Evolutionary conservation across 495 filamentous ascomycete genomes (phyloP), one percentile per base, ranked within the genome.

Genomic region (Penicilliopsis zonata): DNA sequence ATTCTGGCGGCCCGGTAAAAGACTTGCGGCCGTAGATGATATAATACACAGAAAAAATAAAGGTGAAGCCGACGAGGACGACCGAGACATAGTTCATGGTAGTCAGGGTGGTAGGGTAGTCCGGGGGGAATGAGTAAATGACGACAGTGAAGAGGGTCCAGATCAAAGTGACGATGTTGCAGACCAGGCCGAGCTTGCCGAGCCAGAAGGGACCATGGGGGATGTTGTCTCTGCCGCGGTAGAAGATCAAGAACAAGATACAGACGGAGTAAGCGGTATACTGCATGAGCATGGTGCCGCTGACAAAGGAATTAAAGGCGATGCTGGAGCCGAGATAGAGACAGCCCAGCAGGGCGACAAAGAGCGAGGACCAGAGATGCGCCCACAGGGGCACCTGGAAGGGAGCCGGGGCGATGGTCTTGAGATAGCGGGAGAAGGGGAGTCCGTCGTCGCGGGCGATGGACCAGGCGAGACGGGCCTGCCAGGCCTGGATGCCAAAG

Each of bases 111-210:
- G 59, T 63, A 3, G 67, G 67, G 42, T 41, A 54, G 2, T 44
- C 38, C 5, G 56, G 42, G 5, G 67, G 67, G 35, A 71, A 69
- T 5, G 54, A 64, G 39, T 70, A 76, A 61, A 74, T 66, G 12
- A 72, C 43, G n/a, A 72, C 23, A 3, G 61, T 64, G 36, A 72
- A 71, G 5, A 52, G 22, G 1, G 66, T 70, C 69, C 70, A 76
- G 9, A 47, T 5, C 8, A 75, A 31, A 3, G 63, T 46, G 4
- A 72, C 53, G 2, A 56, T 38, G 33, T 75, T 74, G 7, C 55
- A 44, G 18, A 57, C 31, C 5, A 57, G 33, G 0, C 69, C 70
- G 10, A 65, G 29, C 30, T 38, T 48, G 3, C 31, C 65, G 53
- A 34, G 58, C 68, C 51, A 52, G 53, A 30, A 55, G 20, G 31